Base-by-base conservation (phyloP, 257 asterid species). In the Fraxinus quadrangulata region DNA sequence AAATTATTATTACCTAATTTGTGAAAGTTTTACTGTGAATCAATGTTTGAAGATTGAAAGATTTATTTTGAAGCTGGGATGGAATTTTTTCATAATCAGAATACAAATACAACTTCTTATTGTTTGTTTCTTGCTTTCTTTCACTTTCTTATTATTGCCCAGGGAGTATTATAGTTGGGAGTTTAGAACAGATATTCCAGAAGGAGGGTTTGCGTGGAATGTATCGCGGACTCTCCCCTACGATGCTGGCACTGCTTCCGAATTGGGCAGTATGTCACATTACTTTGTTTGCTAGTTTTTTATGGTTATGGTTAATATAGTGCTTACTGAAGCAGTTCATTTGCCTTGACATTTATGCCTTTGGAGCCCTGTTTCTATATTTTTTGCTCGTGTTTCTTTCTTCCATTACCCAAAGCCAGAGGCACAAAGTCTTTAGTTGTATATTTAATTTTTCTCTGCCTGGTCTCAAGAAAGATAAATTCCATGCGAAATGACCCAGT, bases 141-240 rank as follows among this genome's bases (percentile, higher is more conserved):
- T 39, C 42, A 37, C 45, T 39, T 39, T 39, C 45, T 39, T 39
- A 16, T 84, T 71, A 67, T 79, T 87, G 73, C 78, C 76, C 90
- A 91, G 98, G 99, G 81, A 90, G 97, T 84, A 80, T 94, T 59
- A 91, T 94, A 75, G 85, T 91, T 77, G 96, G 97, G 75, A 94
- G 95, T 85, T 90, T 94, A 86, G 93, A 92, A 70, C 96, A 90
- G 81, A 90, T 94, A 83, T 82, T 88, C 75, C 90, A 82, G 79
- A 94, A 86, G 88, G 97, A 94, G 83, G 98, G 98, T 37, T 68
- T 90, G 30, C 97, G 96, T 36, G 99, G 98, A 83, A 89, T 94
- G 98, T 94, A 92, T 84, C 92, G 99, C 6, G 99, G 99, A 73
- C 98, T 94, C 71, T 82, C 99, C 31, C 98, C 99, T 37, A 94